phyloP scores from a whole-genome alignment of 345 rosid genomes.

The Bretschneidera sinensis region DNA sequence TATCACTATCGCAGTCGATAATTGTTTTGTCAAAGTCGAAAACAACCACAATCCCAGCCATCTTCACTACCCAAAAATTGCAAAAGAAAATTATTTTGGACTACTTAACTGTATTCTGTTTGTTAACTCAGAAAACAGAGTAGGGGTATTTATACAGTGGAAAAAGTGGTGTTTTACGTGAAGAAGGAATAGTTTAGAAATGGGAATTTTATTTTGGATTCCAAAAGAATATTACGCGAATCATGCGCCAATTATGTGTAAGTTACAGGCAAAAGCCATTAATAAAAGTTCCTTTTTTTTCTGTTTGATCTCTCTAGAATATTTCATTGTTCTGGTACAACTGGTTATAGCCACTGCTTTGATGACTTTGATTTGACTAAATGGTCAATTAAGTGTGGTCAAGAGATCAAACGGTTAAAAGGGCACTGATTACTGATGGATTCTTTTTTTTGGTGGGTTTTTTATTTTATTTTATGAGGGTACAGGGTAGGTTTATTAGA shows the following conservation, averaged over 20 bases:
- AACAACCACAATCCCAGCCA: conserved; percentile 53
- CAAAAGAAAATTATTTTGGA: neutral
- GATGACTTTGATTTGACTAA: conserved; percentile 11
- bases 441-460: conserved; percentile 6
- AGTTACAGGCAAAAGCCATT: too few species aligned
- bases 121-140: conserved; percentile 9
- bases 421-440: too few species aligned
- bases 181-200: neutral
- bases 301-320: neutral
- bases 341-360: neutral
- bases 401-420: conserved; percentile 22
- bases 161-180: neutral
- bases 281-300: neutral
- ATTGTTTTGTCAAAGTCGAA: conserved; percentile 91
- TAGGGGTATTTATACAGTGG: conserved; percentile 36
- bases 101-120: conserved; percentile 2
- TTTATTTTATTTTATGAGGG: conserved; percentile 14
- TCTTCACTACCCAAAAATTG: neutral
- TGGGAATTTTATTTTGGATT: conserved; percentile 21
- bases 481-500: conserved; percentile 6
- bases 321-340: too few species aligned
- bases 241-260: too few species aligned
- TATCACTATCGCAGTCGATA: conserved; percentile 82
- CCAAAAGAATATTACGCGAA: conserved; percentile 52
- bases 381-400: conserved; percentile 1